A percentile compares a stretch with the other conserved stretches of the same genome.
Conservation (phyloP, 495 filamentous ascomycete species). For the Aspergillus wentii region DNA sequence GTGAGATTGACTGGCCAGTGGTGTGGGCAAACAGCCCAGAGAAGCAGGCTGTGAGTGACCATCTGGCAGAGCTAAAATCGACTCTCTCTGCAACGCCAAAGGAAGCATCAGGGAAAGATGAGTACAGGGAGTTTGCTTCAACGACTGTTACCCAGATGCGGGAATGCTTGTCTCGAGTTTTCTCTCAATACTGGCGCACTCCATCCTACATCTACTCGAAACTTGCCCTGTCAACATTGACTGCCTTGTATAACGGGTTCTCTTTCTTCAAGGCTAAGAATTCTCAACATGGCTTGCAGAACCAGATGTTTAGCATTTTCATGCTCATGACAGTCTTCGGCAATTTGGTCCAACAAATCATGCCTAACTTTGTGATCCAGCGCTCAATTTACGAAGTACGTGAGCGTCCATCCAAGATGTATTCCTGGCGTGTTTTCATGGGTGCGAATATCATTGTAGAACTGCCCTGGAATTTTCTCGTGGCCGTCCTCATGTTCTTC, state of each 20-base stretch:
- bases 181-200: constrained; percentile 47
- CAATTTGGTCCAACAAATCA: constrained; percentile 65
- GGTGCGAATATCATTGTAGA: constrained; percentile 60
- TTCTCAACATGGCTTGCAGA: constrained; percentile 70
- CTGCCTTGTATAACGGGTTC: constrained; percentile 71
- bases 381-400: constrained; percentile 73
- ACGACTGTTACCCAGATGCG: constrained; percentile 42
- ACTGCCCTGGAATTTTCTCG: constrained; percentile 60
- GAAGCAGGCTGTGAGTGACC: constrained; percentile 51
- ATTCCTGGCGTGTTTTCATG: constrained; percentile 71
- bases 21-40: constrained; percentile 68
- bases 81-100: constrained; percentile 12
- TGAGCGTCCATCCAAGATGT: constrained; percentile 74
- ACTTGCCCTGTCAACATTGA: constrained; percentile 36
- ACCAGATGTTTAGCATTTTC: constrained; percentile 81
- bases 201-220: constrained; percentile 49
- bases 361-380: constrained; percentile 60
- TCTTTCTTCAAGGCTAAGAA: constrained; percentile 70
- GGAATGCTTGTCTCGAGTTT: constrained; percentile 38
- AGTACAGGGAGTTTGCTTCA: constrained; percentile 39
- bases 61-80: constrained; percentile 56
- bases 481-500: constrained; percentile 51
- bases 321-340: constrained; percentile 70
- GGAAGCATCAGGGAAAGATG: constrained; percentile 1
- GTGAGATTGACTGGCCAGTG: constrained; percentile 67